A percentile compares a stretch with the other conserved stretches of the same genome.
Evolutionary conservation across 495 filamentous ascomycete genomes (phyloP).

Genomic region (Xylaria flabelliformis): DNA sequence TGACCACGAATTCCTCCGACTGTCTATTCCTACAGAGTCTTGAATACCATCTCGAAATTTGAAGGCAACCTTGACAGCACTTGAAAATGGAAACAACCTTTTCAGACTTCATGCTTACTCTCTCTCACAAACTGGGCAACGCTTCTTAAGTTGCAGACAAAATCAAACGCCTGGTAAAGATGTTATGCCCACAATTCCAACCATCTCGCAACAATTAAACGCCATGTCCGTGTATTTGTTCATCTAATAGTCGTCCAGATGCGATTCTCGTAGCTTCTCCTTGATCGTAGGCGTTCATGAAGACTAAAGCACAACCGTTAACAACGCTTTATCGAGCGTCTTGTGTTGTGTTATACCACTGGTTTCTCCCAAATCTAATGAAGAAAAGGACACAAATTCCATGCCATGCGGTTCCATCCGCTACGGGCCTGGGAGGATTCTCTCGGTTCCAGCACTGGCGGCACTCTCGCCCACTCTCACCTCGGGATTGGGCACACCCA

Average conservation of each 20-base stretch:
- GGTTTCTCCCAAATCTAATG: neutral
- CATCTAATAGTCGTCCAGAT: slow-evolving; percentile 2
- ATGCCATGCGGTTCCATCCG: neutral
- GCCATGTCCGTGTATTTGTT: neutral
- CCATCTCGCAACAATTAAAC: neutral
- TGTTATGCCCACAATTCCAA: neutral
- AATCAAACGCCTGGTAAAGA: neutral
- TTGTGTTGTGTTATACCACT: neutral
- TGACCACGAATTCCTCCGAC: neutral
- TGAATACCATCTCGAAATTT: neutral
- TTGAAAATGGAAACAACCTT: neutral
- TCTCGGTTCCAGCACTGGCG: slow-evolving; percentile 41
- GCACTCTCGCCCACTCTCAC: slow-evolving; percentile 64
- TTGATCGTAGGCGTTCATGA: neutral
- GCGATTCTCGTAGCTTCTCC: neutral
- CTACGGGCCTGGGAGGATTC: neutral
- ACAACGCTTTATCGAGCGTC: neutral
- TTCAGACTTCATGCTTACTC: neutral
- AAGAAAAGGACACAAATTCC: neutral
- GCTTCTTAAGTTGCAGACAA: too few relatives aligned
- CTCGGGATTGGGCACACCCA: slow-evolving; percentile 56
- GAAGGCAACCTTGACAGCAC: neutral
- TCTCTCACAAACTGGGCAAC: neutral
- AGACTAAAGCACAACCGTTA: neutral
- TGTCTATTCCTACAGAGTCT: neutral